Evolutionary conservation across 345 rosid genomes (phyloP).

Genomic region (Hypericum androsaemum): DNA sequence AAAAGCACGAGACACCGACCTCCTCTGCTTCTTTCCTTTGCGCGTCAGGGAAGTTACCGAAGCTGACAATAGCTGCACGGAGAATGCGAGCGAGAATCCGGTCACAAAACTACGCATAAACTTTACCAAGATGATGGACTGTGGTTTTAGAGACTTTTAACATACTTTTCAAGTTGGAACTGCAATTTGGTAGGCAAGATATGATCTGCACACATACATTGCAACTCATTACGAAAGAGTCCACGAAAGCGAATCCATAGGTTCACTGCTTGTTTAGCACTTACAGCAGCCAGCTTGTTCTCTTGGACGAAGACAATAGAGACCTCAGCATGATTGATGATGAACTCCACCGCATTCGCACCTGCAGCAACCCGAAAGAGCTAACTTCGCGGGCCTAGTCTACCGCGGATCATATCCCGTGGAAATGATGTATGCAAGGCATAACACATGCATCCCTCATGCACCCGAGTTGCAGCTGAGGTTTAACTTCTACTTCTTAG

Average conservation of each 20-base stretch:
- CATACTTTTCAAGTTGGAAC: conserved; percentile 60
- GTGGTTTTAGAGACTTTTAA: background rate
- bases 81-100: background rate
- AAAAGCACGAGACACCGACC: conserved; percentile 57
- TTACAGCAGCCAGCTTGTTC: conserved; percentile 66
- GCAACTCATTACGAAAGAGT: background rate
- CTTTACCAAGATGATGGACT: background rate
- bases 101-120: background rate
- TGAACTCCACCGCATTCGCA: conserved; percentile 81
- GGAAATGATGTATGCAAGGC: no score
- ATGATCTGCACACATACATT: conserved; percentile 40
- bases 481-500: no score
- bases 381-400: background rate
- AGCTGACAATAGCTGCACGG: conserved; percentile 67
- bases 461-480: no score
- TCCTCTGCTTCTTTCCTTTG: conserved; percentile 71
- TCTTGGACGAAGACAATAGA: conserved; percentile 69
- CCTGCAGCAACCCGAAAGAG: conserved; percentile 30
- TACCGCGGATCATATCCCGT: background rate
- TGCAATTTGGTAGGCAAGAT: conserved; percentile 57
- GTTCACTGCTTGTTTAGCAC: conserved; percentile 8
- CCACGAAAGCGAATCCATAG: background rate
- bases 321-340: conserved; percentile 88
- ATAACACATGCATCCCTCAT: no score
- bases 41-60: conserved; percentile 39